These are phyloP conservation scores for Centella asiatica DNA, from an alignment of 129 eudicot genomes.

Conservation along the genomic window DNA sequence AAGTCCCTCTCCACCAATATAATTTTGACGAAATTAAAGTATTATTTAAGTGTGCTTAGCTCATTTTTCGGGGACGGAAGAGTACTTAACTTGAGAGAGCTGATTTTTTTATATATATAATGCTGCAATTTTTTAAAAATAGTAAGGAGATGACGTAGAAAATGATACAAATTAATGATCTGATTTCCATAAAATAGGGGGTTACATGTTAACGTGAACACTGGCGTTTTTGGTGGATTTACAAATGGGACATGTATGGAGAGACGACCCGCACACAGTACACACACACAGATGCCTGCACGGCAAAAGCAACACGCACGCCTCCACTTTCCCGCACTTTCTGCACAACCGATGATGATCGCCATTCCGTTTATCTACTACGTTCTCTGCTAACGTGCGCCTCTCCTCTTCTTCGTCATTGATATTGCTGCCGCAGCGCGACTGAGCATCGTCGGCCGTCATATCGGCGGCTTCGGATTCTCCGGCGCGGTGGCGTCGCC, in stretches of 20 bases:
- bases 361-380: neutral
- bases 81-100: too few relatives aligned
- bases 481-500: conserved; percentile 22
- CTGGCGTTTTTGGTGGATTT: conserved; percentile 56
- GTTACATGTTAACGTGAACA: conserved; percentile 69
- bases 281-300: conserved; percentile 92
- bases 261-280: conserved; percentile 51
- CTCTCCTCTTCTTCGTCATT: conserved; percentile 14
- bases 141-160: too few relatives aligned
- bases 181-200: too few relatives aligned
- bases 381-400: neutral
- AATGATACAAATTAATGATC: too few relatives aligned
- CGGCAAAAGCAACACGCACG: conserved; percentile 68
- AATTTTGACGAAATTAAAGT: too few relatives aligned
- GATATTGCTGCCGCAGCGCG: conserved; percentile 83
- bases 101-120: too few relatives aligned
- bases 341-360: conserved; percentile 47
- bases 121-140: too few relatives aligned
- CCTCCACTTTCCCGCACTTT: conserved; percentile 57
- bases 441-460: conserved; percentile 44
- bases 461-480: conserved; percentile 11
- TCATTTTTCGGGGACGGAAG: too few relatives aligned
- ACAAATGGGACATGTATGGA: conserved; percentile 68
- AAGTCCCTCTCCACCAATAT: too few relatives aligned
- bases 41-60: too few relatives aligned